Conservation (phyloP, 768 basidiomycete genomes). For the Lactarius hengduanensis region DNA sequence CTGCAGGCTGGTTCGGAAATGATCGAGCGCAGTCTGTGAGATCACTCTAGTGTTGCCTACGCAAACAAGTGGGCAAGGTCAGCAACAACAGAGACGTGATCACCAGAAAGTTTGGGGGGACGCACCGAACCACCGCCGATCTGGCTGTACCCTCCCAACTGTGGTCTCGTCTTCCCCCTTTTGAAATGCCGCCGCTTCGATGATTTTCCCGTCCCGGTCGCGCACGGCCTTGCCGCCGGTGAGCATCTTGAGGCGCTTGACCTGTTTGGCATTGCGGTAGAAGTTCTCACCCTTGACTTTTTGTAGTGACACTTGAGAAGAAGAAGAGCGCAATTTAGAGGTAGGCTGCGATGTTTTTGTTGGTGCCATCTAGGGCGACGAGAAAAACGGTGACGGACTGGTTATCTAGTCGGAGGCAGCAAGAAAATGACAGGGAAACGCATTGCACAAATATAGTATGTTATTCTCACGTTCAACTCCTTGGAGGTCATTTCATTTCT, state of each 20-base stretch:
- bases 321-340: slow-evolving; percentile 39
- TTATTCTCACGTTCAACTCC: not conserved
- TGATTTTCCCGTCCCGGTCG: slow-evolving; percentile 89
- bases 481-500: not conserved
- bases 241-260: slow-evolving; percentile 84
- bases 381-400: not conserved
- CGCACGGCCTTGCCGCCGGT: slow-evolving; percentile 88
- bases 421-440: not conserved
- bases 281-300: slow-evolving; percentile 95
- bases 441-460: not conserved
- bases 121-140: slow-evolving; percentile 96
- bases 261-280: slow-evolving; percentile 94
- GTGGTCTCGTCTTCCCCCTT: slow-evolving; percentile 90
- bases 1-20: slow-evolving; percentile 88
- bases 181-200: slow-evolving; percentile 93
- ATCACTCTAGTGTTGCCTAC: slow-evolving; percentile 98
- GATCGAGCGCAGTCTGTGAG: slow-evolving; percentile 92
- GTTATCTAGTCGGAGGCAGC: not conserved
- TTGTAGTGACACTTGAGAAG: slow-evolving; percentile 54
- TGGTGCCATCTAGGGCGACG: slow-evolving; percentile 35
- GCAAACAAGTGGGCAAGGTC: slow-evolving; percentile 9
- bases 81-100: not conserved
- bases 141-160: slow-evolving; percentile 90
- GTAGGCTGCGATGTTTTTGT: slow-evolving; percentile 36
- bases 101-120: slow-evolving; percentile 21